These are phyloP conservation scores for Fusarium stilboides DNA, from an alignment of 2,329 filamentous ascomycete genomes.

Conservation along the genomic window DNA sequence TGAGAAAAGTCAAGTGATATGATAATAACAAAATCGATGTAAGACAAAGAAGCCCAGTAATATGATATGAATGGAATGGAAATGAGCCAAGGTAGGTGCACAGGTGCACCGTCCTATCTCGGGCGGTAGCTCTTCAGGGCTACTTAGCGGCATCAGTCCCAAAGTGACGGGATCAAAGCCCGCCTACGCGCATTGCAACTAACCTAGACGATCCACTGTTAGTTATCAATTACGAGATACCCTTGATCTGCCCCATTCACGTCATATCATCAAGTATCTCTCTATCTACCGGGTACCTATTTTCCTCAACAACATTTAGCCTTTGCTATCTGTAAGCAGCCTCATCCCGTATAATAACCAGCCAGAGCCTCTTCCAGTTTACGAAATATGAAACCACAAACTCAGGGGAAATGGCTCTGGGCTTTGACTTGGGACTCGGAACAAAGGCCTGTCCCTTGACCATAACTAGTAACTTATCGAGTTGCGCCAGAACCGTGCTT, in stretches of 20 bases:
- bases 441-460: constrained; percentile 18
- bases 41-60: background rate
- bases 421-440: constrained; percentile 1
- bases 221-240: constrained; percentile 27
- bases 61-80: constrained; percentile 7
- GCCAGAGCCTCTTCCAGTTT: constrained; percentile 15
- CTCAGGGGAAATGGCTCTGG: constrained; percentile 16
- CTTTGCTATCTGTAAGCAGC: background rate
- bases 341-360: constrained; percentile 13
- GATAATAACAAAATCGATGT: background rate
- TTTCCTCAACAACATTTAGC: background rate
- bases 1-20: background rate
- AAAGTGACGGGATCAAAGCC: constrained; percentile 1
- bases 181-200: constrained; percentile 3
- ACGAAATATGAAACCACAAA: constrained; percentile 15
- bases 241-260: background rate
- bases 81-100: constrained; percentile 1
- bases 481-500: constrained; percentile 21
- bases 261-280: constrained; percentile 15
- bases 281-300: constrained; percentile 20
- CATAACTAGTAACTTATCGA: background rate
- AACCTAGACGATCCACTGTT: constrained; percentile 25
- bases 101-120: constrained; percentile 2
- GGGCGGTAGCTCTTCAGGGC: constrained; percentile 14
- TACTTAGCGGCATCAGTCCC: constrained; percentile 19